A percentile compares a stretch with the other conserved stretches of the same genome.
Evolutionary conservation across 257 asterid genomes (phyloP).

Genomic region (Eucommia ulmoides): DNA sequence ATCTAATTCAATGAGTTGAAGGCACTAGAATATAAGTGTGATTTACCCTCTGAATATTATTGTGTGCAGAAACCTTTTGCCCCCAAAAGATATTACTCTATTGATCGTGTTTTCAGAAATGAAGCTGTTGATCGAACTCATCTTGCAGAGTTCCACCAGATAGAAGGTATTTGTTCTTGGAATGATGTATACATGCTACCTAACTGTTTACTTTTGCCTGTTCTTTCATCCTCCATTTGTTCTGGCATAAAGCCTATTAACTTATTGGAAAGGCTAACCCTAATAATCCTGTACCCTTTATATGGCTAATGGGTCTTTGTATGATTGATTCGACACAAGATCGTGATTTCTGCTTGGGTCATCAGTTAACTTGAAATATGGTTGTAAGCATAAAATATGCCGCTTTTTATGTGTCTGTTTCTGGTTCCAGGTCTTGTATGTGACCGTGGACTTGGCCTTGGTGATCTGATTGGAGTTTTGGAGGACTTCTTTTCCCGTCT

Average conservation of each 20-base stretch:
- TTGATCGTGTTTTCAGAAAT: constrained; percentile 94
- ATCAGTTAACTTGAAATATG: too few relatives aligned
- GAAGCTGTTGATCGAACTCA: constrained; percentile 98
- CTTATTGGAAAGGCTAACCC: too few relatives aligned
- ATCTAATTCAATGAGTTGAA: too few relatives aligned
- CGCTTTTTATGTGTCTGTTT: neutral
- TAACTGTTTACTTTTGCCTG: too few relatives aligned
- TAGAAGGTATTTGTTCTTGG: constrained; percentile 52
- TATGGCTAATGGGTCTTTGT: too few relatives aligned
- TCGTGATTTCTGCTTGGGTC: too few relatives aligned
- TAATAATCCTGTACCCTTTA: too few relatives aligned
- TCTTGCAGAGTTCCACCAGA: constrained; percentile 99
- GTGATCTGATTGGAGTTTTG: constrained; percentile 90
- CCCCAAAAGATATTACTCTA: constrained; percentile 86
- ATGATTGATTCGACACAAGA: too few relatives aligned
- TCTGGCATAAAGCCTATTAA: too few relatives aligned
- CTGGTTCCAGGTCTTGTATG: constrained; percentile 58
- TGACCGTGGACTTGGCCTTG: constrained; percentile 89
- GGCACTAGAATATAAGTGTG: too few relatives aligned
- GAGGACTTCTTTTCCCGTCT: constrained; percentile 79
- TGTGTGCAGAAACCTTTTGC: constrained; percentile 58
- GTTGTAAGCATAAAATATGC: neutral
- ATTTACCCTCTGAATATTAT: neutral
- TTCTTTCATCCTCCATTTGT: too few relatives aligned
- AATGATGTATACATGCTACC: too few relatives aligned